Base-by-base conservation (phyloP, 805 yeast species). In the Groenewaldozyma salmanticensis region DNA sequence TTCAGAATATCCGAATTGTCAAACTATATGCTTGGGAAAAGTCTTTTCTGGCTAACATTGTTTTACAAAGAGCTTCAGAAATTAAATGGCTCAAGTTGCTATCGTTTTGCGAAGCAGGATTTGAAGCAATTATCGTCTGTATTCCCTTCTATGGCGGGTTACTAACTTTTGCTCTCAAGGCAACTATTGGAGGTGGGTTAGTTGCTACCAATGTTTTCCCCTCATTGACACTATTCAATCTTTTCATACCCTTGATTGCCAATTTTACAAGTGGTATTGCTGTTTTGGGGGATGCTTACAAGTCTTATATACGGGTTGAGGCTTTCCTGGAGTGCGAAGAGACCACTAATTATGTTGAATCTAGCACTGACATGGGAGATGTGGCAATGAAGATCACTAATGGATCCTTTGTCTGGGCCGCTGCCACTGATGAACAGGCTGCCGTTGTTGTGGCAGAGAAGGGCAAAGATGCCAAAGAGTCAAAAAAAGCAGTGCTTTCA, bases 21-120 rank as follows among this genome's bases (percentile, higher is more conserved):
- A 86, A 86, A 62, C 79, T 72, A 54, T 85, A 85, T 57, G 81
- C 90, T 0, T 86, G 95, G 95, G 95, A 85, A 60, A 65, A 65
- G 21, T 84, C 95, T 0, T 85, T 83, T 54, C 66, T 66, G 38
- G 60, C 66, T 3, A 63, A 67, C 31, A 70, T 85, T 33, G 51
- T 70, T 11, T 67, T 64, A 9, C 63, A 68, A 18, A 71, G 94
- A 59, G 54, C 56, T 1, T 55, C 62, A 17, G 96, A 87, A 60
- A 75, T 81, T 69, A 51, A 53, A 4, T 66, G 67, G 37, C 71
- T 87, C 42, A 70, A 77, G 46, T 66, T 62, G 39, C 71, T 84
- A 65, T 88, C 81, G 52, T 64, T 75, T 35, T 57, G 75, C 20
- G 74, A 87, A 56, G 81, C 79, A 53, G 49, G 68, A n/a, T 57